Evolutionary conservation across 75 land plant species (phyloP), one percentile per base, ranked within the genome.

Genomic region (Pseudotsuga menziesii): DNA sequence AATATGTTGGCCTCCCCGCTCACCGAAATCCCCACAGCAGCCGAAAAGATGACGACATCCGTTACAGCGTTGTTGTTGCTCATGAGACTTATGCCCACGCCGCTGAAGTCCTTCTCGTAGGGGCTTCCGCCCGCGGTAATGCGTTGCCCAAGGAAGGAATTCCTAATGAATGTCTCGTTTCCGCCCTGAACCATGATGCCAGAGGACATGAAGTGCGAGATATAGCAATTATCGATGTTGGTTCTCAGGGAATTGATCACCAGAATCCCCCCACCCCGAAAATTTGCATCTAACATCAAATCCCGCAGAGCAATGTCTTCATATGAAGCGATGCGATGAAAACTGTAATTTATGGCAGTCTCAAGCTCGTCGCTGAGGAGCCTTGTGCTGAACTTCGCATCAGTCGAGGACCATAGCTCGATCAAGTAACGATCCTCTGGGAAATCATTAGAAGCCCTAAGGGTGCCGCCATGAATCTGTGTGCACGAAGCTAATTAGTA

Each of bases 31-130:
- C 97, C 98, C 57, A 75, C 61, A 2, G 82, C 88, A 39, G 96
- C 98, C 0, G 98, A 93, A 79, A 95, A 95, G 26, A 95, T 87
- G 27, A 90, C 96, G 23, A 91, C 92, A 73, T 95, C 90, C 22
- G 91, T 89, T n/a, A 95, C 83, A 11, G 86, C 82, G 73, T 95
- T 91, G 74, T 88, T 96, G 75, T 93, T 95, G 78, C 98, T 76
- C 3, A 70, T 36, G 11, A 95, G 81, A 69, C 72, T 80, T 61
- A 95, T 93, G 7, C 76, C 98, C n/a, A 88, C 84, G 67, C 98
- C 98, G 32, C 85, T 58, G 77, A 93, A 95, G 78, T 72, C 69
- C 19, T 76, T 35, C 77, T 95, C 98, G 9, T 78, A 61, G 4
- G 88, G 85, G 75, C 91, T 92, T 1, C 91, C 92, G 2, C 98